Evolutionary conservation across 768 basidiomycete genomes (phyloP), one percentile per base, ranked within the genome.

Genomic region (Mycena olivaceomarginata): DNA sequence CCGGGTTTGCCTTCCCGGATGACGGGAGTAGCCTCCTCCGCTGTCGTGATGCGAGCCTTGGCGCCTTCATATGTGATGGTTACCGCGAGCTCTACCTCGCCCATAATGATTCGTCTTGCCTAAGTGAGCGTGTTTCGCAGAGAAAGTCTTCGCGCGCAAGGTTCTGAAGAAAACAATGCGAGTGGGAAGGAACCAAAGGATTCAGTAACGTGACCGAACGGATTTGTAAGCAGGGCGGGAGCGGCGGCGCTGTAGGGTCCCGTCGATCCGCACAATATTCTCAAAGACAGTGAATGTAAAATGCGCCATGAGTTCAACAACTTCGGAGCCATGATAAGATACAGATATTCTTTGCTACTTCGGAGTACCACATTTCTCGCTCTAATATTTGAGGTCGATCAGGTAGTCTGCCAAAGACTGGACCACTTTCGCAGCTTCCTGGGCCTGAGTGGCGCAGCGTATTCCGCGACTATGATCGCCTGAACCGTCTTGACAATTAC

Each of bases 401-500:
- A 98, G 90, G 85, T 97, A 97, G 85, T 97, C 95, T 45, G 93
- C 96, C 31, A 98, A 87, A 7, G 80, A 82, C 84, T 95, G 93
- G 53, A 95, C 95, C 48, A 95, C 78, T 18, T 89, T 82, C 25
- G 92, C 94, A 20, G 91, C 88, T 83, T 98, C 97, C 18, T 86
- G 80, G 2, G 92, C 93, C 82, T 95, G 94, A 53, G 84, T 82
- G 0, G 96, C 7, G 89, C 86, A 0, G 75, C 75, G 85, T 98
- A 99, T 82, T 94, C 93, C 7, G 92, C 91, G 25, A 98, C 93
- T 68, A 99, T 88, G 72, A 98, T 87, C n/a, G 96, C 96, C 82
- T 95, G 94, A 76, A 90, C 94, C 20, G 96, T 98, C 89, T 95
- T 95, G 63, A 95, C 93, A 74, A 97, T 81, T 77, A 93, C 84